Evolutionary conservation across 164 flowering plant genomes (phyloP), one percentile per base, ranked within the genome.

Genomic region (Chimonanthus salicifolius): DNA sequence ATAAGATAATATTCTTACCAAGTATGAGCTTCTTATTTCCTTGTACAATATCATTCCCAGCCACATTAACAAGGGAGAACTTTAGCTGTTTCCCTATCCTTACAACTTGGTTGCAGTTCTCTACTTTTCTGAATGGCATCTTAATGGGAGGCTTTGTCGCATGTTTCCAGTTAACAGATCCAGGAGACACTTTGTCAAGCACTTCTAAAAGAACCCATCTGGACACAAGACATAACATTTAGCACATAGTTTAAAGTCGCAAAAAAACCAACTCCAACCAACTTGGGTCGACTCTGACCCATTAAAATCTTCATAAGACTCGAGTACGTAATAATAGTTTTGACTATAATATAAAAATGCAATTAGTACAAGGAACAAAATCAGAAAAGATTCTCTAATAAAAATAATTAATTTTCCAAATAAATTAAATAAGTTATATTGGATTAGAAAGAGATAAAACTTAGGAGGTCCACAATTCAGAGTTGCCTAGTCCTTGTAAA

Each of bases 71-170:
- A 2, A 94, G 77, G 60, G 98, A 92, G 75, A 92, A 87, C 58
- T 83, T 92, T 82, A 92, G 72, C 68, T 87, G 84, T 80, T 85
- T 92, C 71, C 98, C 98, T 70, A 94, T 90, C 81, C 73, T 76
- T 72, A 94, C 81, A 67, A 88, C 94, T 83, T 94, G 97, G 82
- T 94, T 92, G 86, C 97, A 92, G 70, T 94, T 94, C 80, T 94
- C 98, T 45, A 94, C 97, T 85, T 94, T 94, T 79, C 94, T 86
- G 69, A 94, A 94, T 70, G 98, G 98, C 97, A 92, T 92, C 85
- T 88, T 94, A 72, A 94, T 94, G 10, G 98, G 98, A 77, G 98
- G 98, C 77, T 85, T 94, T 58, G 98, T 71, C 73, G 98, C 90
- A 1, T 84, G 96, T 83, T 90, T 94, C 98, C 98, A 92, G 80